phyloP scores from a whole-genome alignment of 176 grass and related monocot genomes.

The Aegilops umbellulata region DNA sequence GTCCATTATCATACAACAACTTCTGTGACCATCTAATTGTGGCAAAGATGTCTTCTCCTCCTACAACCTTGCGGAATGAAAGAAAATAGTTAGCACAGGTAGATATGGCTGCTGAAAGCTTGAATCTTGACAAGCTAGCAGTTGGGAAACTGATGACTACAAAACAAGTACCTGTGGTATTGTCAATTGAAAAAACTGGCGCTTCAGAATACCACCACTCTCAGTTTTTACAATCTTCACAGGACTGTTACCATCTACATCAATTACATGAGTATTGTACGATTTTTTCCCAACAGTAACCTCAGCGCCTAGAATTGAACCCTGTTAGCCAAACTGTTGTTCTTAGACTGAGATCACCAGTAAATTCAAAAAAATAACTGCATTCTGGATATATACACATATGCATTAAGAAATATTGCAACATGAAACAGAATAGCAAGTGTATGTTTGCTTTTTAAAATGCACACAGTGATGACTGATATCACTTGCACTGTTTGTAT shows the following conservation, averaged over 20 bases:
- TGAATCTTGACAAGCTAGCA: constrained; percentile 10
- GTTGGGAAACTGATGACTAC: background rate
- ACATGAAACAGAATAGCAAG: constrained; percentile 6
- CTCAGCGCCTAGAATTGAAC: constrained; percentile 96
- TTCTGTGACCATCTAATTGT: constrained; percentile 92
- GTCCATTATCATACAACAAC: constrained; percentile 64
- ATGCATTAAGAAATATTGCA: background rate
- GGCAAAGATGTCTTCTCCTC: constrained; percentile 83
- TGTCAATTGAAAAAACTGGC: constrained; percentile 68
- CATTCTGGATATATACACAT: background rate
- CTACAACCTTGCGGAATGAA: constrained; percentile 58
- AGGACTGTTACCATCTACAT: constrained; percentile 50
- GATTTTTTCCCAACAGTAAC: constrained; percentile 74
- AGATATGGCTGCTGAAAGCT: background rate
- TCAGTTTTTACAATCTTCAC: constrained; percentile 42
- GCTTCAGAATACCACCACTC: constrained; percentile 64
- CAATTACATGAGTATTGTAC: constrained; percentile 71
- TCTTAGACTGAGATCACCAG: constrained; percentile 53
- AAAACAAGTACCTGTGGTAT: constrained; percentile 62
- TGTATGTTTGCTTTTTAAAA: background rate
- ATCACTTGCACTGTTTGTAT: background rate
- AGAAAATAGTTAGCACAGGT: constrained; percentile 19
- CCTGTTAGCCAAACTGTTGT: constrained; percentile 88
- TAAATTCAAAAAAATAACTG: constrained; percentile 1
- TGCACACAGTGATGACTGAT: background rate